These are phyloP conservation scores for Xylaria venustula DNA, from an alignment of 495 filamentous ascomycete genomes.

Conservation along the genomic window DNA sequence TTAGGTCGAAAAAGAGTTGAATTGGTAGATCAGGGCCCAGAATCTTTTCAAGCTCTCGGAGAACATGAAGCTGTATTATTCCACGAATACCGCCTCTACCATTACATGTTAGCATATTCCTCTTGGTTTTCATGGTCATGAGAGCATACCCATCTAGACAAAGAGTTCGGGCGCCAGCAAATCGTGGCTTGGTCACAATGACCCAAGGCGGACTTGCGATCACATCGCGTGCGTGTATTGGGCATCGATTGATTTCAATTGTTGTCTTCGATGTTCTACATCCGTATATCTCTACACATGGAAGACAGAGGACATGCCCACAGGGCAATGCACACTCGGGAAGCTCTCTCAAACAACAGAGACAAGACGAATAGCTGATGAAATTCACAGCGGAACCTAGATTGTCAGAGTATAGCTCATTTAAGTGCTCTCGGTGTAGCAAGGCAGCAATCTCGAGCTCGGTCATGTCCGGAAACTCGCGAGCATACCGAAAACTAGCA, in stretches of 20 bases:
- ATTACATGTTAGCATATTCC: background rate
- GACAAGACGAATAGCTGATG: conserved; percentile 45
- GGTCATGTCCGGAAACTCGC: conserved; percentile 25
- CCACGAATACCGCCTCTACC: conserved; percentile 49
- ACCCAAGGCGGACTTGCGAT: conserved; percentile 37
- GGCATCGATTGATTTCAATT: conserved; percentile 33
- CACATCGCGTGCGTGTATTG: conserved; percentile 29
- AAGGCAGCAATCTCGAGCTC: conserved; percentile 25
- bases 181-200: conserved; percentile 40
- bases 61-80: conserved; percentile 47
- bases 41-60: conserved; percentile 39
- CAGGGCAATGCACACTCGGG: conserved; percentile 56
- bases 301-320: conserved; percentile 57
- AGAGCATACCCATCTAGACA: conserved; percentile 52
- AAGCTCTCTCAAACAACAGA: conserved; percentile 53
- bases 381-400: conserved; percentile 23
- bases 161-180: conserved; percentile 52
- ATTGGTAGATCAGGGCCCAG: conserved; percentile 42
- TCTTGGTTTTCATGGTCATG: background rate
- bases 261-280: conserved; percentile 26
- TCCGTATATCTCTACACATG: conserved; percentile 38
- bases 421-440: conserved; percentile 28
- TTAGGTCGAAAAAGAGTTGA: conserved; percentile 49
- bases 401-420: conserved; percentile 27
- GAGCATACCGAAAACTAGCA: conserved; percentile 23